Conservation (phyloP, 2,329 filamentous ascomycete species). For the Colletotrichum sp. region DNA sequence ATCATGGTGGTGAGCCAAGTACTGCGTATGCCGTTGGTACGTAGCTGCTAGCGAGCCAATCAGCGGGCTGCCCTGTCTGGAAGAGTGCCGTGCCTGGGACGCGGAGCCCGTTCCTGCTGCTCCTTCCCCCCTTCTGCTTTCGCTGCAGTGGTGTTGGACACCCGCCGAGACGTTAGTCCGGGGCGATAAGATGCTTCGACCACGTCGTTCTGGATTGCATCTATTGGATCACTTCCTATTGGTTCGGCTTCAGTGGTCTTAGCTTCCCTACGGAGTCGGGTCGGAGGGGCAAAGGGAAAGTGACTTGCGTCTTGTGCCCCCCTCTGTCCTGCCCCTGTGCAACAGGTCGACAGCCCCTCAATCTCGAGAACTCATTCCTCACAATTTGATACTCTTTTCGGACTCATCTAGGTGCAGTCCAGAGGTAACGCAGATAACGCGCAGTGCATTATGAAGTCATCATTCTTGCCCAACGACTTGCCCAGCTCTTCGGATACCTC, state of each 20-base stretch:
- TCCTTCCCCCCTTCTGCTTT: not conserved
- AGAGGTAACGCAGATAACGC: not conserved
- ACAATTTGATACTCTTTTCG: not conserved
- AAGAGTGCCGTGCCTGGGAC: not conserved
- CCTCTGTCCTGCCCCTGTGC: not conserved
- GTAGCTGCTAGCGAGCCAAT: not conserved
- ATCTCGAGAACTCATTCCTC: not conserved
- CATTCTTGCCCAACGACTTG: not conserved
- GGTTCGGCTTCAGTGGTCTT: not conserved
- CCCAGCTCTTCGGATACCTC: not conserved
- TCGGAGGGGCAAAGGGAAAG: not conserved
- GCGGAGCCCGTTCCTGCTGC: not conserved
- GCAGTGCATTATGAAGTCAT: not conserved
- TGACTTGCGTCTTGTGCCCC: not conserved
- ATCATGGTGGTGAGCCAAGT: not conserved
- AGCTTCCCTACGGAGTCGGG: not conserved
- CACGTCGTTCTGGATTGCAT: not conserved
- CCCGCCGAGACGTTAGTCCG: not conserved
- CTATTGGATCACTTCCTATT: conserved; percentile 15
- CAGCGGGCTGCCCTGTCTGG: not conserved
- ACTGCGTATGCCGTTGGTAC: not conserved
- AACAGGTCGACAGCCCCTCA: not conserved
- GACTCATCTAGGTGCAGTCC: not conserved
- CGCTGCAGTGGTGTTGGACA: not conserved
- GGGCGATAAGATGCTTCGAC: conserved; percentile 4